Percentiles rank a stretch among this genome's conserved stretches.
phyloP scores from a whole-genome alignment of 2,329 filamentous ascomycete species.

The Talaromyces sp. region DNA sequence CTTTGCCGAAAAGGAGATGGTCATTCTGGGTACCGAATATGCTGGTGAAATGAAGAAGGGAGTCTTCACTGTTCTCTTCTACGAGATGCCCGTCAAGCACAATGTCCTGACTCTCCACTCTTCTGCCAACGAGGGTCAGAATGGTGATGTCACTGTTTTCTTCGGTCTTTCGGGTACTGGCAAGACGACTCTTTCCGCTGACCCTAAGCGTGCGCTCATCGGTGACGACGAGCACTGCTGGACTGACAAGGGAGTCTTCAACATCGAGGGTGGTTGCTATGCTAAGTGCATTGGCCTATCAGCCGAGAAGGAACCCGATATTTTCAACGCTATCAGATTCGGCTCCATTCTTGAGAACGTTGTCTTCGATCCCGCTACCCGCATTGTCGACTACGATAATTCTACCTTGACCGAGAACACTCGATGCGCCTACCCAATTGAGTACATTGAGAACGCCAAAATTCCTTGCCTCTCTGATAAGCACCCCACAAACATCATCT shows the following conservation, averaged over 20 bases:
- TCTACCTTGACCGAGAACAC: constrained; percentile 96
- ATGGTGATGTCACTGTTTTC: constrained; percentile 97
- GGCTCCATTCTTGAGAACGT: constrained; percentile 98
- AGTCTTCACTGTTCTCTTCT: constrained; percentile 98
- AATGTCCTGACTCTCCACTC: constrained; percentile 98
- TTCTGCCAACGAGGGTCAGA: constrained; percentile 91
- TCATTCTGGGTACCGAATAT: constrained; percentile 98
- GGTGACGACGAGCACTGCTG: constrained; percentile 99
- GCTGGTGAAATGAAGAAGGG: constrained; percentile 98
- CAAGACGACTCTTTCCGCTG: constrained; percentile 96
- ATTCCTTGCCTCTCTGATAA: constrained; percentile 84
- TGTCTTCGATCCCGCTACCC: constrained; percentile 86
- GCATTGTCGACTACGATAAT: constrained; percentile 93
- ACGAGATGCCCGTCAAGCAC: constrained; percentile 99
- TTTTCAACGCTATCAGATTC: constrained; percentile 91
- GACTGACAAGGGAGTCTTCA: constrained; percentile 95
- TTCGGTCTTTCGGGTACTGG: constrained; percentile 97
- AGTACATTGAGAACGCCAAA: constrained; percentile 98
- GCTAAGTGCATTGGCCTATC: constrained; percentile 98
- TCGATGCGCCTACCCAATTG: constrained; percentile 95
- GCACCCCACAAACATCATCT: constrained; percentile 95
- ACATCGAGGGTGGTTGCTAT: constrained; percentile 99
- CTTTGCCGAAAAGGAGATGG: constrained; percentile 99
- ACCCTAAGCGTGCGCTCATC: constrained; percentile 92
- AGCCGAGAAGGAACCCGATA: constrained; percentile 98